Evolutionary conservation across 306 rosid genomes (phyloP), one percentile per base, ranked within the genome.

Genomic region (Vigna angularis): DNA sequence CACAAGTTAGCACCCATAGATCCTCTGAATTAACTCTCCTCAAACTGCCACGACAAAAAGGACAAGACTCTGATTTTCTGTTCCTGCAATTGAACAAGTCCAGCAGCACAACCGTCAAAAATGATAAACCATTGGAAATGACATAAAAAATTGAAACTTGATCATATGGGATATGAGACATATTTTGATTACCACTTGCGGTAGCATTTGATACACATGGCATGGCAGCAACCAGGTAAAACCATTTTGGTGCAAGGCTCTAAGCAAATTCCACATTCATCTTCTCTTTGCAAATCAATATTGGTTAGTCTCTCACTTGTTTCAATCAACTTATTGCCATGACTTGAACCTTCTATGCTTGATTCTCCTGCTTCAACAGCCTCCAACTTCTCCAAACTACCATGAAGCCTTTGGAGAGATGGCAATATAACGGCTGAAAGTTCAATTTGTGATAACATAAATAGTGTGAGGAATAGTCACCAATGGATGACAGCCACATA

Each of bases 171-270:
- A 73, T 57, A 66, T 66, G 11, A 30, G 20, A 49, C 16, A 15
- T 68, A 17, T 45, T 55, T 22, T 49, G 57, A 77, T 44, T 82
- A 95, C 98, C 98, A 95, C 56, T 95, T 95, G 58, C 98, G 96
- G 75, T 95, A 95, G 92, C 98, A 95, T 89, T 86, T 92, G 83
- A 94, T 92, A 86, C 98, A 94, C 98, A 94, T 94, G 69, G 91
- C 90, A 24, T 95, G 98, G 56, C 98, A 95, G 81, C 98, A 95
- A 84, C 87, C 91, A 38, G 98, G 98, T 72, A 95, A 85, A 73
- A 95, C 98, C 89, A 95, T 89, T 85, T 91, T 95, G 55, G 98
- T 88, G 81, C 98, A 92, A 17, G 97, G 92, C 87, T 95, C 98
- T 83, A 95, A 86, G 86, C 98, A 95, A 79, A 95, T 95, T 17